Base-by-base conservation (phyloP, 2,329 filamentous ascomycete species). In the Aspergillus nomiae region DNA sequence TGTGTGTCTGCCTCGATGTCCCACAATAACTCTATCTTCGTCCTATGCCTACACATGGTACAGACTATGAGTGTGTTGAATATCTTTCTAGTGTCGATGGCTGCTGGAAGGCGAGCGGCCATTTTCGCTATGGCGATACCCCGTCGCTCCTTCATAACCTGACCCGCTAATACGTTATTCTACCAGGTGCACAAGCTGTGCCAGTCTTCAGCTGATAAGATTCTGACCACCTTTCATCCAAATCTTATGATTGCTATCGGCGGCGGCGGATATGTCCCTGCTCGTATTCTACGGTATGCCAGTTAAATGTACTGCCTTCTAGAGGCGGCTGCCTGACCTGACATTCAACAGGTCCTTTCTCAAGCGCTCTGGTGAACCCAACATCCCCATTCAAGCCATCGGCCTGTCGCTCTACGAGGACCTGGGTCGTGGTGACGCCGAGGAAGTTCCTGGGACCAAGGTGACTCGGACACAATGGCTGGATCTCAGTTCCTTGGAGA, bases 331-430 rank as follows among this genome's bases (percentile, higher is more conserved):
- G 11, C 38, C 55, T 62, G 34, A 58, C 21, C 26, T n/a, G 48
- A 41, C 48, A 54, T 26, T 41, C 30, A 4, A 73, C 71, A 82
- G 83, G 67, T 98, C 95, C 24, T 99, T 99, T 85, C 91, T 99
- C 79, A 97, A 96, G 86, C 87, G 89, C 77, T 86, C 92, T 64
- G 92, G 91, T 71, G 87, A 85, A 66, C 89, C 93, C 80, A 99
- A 99, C 84, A 99, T 99, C 75, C 94, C 95, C 70, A 99, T 99
- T 81, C 95, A 99, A 86, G 95, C 95, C 68, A 99, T 99, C 78
- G 95, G 95, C 56, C 90, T 99, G 68, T 98, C 94, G 26, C 89
- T 99, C 61, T 99, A 99, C 85, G 95, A 99, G 83, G 86, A 89
- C 67, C 90, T 98, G 55, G 83, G 83, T 64, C 84, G 85, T 66